Percentiles rank a stretch among this genome's conserved stretches.
phyloP scores from a whole-genome alignment of 805 yeast species.

The Ogataea pignaliae region DNA sequence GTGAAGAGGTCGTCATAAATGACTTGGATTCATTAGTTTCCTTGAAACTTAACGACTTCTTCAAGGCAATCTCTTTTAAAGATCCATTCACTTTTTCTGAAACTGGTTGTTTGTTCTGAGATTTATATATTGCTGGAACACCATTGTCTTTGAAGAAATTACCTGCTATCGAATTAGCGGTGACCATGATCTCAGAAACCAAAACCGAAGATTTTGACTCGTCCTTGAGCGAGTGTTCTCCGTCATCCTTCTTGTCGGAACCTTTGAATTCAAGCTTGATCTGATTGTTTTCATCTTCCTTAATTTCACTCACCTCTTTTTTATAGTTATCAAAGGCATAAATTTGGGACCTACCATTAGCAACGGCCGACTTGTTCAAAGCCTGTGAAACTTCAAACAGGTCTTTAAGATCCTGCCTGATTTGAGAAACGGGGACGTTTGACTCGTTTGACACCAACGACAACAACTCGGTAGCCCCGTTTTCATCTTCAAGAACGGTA shows the following conservation, averaged over 20 bases:
- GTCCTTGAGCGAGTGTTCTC: background rate
- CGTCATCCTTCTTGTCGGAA: conserved; percentile 5
- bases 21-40: conserved; percentile 42
- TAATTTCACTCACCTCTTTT: conserved; percentile 18
- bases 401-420: conserved; percentile 31
- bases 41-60: conserved; percentile 24
- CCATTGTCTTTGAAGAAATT: conserved; percentile 36
- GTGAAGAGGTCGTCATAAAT: conserved; percentile 49
- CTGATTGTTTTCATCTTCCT: conserved; percentile 20
- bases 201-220: conserved; percentile 49
- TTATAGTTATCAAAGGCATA: conserved; percentile 18
- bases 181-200: conserved; percentile 82
- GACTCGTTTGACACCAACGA: conserved; percentile 3
- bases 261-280: conserved; percentile 21
- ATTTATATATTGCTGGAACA: conserved; percentile 50
- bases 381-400: conserved; percentile 30
- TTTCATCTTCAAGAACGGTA: conserved; percentile 33
- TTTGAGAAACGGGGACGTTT: conserved; percentile 1
- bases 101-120: conserved; percentile 25
- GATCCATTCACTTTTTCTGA: conserved; percentile 15
- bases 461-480: conserved; percentile 5
- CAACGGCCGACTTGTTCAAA: conserved; percentile 29
- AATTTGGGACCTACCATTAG: conserved; percentile 32
- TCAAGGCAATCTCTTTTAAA: conserved; percentile 19
- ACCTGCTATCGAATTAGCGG: conserved; percentile 65